Base-by-base conservation (phyloP, 2,329 filamentous ascomycete genomes). In the Dryadomyces quercus-mongolicae region DNA sequence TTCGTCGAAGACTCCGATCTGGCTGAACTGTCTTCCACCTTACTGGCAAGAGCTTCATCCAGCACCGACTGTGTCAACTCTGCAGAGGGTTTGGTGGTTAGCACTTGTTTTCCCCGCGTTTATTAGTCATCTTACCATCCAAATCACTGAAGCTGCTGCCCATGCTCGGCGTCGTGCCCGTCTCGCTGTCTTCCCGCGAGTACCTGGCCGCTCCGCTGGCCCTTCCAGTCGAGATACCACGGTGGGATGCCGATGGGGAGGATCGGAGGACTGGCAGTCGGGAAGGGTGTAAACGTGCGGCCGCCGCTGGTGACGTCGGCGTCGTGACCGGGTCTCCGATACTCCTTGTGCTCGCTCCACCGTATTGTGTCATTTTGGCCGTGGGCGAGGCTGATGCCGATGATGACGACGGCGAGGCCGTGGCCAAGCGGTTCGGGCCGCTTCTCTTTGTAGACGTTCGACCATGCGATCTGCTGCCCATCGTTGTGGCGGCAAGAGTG, bases 71-170 rank as follows among this genome's bases (percentile, higher is more conserved):
- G 51, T 1, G 51, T 53, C 16, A 53, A 31, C 25, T 31, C 25
- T 31, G 20, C 9, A 31, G 48, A n/a, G 48, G 44, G 8, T 53
- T 43, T 52, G 15, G 15, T 15, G 12, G 44, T 22, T 46, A 46
- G 18, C 44, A 22, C 15, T 7, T n/a, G 42, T n/a, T n/a, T n/a
- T 15, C 38, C 12, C 16, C 38, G 21, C 16, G 44, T 21, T 13
- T 20, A 5, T 5, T 21, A 13, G n/a, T n/a, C 43, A 16, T 10
- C 66, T 56, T 71, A 80, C 86, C 86, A 65, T 92, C 88, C 46
- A 94, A 75, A 70, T 93, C 88, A 67, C 86, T 92, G 62, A 89
- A 93, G 62, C 86, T 91, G 66, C 87, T 92, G 1, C 87, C 86
- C 82, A 90, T 89, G 61, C 85, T 89, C 1, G 84, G 85, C 15